These are phyloP conservation scores for Crataegus laevigata DNA, from an alignment of 306 rosid species.

Conservation along the genomic window DNA sequence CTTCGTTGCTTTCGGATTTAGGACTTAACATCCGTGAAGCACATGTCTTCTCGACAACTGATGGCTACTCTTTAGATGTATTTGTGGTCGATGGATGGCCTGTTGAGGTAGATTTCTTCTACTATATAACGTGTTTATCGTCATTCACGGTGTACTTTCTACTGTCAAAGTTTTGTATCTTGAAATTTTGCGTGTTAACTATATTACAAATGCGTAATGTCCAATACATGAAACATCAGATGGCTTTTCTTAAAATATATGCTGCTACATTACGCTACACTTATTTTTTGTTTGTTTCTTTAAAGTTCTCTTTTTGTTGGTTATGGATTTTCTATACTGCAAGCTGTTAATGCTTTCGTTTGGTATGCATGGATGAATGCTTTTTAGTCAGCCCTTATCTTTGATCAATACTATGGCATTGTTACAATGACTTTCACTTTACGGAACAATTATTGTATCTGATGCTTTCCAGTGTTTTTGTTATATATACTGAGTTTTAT, in stretches of 20 bases:
- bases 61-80: conserved; percentile 47
- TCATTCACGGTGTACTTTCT: not conserved
- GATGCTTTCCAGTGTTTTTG: not conserved
- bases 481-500: not conserved
- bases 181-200: not conserved
- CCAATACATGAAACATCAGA: not conserved
- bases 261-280: not conserved
- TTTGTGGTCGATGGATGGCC: conserved; percentile 76
- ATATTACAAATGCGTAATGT: not conserved
- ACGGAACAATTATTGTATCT: conserved; percentile 5
- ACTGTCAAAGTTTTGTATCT: not conserved
- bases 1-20: conserved; percentile 56
- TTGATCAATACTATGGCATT: not conserved
- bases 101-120: conserved; percentile 34
- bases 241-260: not conserved
- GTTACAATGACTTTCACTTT: not conserved
- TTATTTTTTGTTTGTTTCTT: not conserved
- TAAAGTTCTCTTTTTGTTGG: not conserved
- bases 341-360: not conserved
- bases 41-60: conserved; percentile 58
- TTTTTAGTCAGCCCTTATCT: not conserved
- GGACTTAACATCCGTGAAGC: conserved; percentile 66
- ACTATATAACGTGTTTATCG: not conserved
- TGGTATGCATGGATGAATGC: not conserved
- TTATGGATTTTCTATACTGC: not conserved